Evolutionary conservation across 805 yeast genomes (phyloP).

Genomic region (Isabelozyma rhagii): DNA sequence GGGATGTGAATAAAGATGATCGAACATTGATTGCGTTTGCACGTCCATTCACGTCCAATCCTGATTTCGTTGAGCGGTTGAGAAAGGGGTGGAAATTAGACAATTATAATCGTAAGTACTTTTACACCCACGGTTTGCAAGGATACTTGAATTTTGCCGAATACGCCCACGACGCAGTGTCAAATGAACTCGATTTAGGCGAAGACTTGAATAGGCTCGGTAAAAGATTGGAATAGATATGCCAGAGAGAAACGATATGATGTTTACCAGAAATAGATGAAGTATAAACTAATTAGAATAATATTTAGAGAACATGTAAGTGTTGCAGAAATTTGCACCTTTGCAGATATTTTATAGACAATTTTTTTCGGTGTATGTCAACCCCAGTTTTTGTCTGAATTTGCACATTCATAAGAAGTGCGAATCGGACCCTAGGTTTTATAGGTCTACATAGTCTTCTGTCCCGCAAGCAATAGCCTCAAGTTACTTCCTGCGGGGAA

Average conservation of each 20-base stretch:
- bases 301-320: too few relatives aligned
- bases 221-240: neutral
- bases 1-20: slow-evolving; percentile 15
- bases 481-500: too few relatives aligned
- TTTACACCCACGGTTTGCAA: slow-evolving; percentile 29
- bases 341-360: too few relatives aligned
- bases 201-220: slow-evolving; percentile 6
- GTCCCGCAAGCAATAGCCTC: too few relatives aligned
- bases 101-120: slow-evolving; percentile 35
- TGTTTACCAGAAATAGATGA: neutral
- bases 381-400: too few relatives aligned
- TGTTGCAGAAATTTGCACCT: too few relatives aligned
- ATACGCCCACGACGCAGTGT: slow-evolving; percentile 4
- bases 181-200: slow-evolving; percentile 1
- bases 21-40: slow-evolving; percentile 44
- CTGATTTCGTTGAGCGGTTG: slow-evolving; percentile 33
- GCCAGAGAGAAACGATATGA: neutral
- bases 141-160: slow-evolving; percentile 16
- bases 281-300: too few relatives aligned
- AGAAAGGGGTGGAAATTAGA: slow-evolving; percentile 31
- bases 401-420: too few relatives aligned
- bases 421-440: too few relatives aligned
- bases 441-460: too few relatives aligned
- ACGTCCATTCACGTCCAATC: slow-evolving; percentile 42
- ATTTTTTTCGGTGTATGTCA: too few relatives aligned